Evolutionary conservation across 208 protist species (phyloP), one percentile per base, ranked within the genome.

Genomic region (Acanthamoeba healyi): DNA sequence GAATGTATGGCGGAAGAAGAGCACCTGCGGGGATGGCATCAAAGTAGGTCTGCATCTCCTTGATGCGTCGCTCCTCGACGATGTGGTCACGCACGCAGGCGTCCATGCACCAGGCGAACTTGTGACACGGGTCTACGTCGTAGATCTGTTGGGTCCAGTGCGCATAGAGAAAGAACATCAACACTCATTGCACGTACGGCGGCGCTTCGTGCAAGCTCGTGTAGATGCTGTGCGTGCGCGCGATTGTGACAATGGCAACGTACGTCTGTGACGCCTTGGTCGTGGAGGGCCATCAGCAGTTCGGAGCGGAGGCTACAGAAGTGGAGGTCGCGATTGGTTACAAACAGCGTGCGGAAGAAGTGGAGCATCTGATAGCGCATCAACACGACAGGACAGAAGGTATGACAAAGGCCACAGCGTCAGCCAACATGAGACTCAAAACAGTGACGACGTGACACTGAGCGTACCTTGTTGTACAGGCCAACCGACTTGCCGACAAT

Each of bases 41-140:
- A 10, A 94, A 92, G 34, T 67, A 82, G 2, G 34, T 82, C 84
- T 95, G 94, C 51, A 96, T 94, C 36, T 96, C 94, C 14, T 92
- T 94, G 0, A 96, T 44, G 36, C 93, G 26, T 32, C 92, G 6
- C 0, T 42, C 29, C 42, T 96, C 94, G 0, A 96, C 32, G 0
- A 42, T 63, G 12, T 96, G 34, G 17, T 96, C 94, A 19, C 92
- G 12, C n/a, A 94, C 90, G 61, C 92, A 96, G 0, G 94, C 94
- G 32, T 96, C 94, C 26, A 96, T 49, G n/a, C 94, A 96, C 94
- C 94, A 96, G 15, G 93, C 94, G 15, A 96, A 54, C 38, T 67
- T 88, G 46, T 96, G 94, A 14, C 87, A 54, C 1, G 6, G 7
- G 15, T 96, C 94, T 0, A 44, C 6, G 7, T 94, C 56, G 22